Evolutionary conservation across 805 yeast species (phyloP).

Genomic region (Myxozyma kluyveri): DNA sequence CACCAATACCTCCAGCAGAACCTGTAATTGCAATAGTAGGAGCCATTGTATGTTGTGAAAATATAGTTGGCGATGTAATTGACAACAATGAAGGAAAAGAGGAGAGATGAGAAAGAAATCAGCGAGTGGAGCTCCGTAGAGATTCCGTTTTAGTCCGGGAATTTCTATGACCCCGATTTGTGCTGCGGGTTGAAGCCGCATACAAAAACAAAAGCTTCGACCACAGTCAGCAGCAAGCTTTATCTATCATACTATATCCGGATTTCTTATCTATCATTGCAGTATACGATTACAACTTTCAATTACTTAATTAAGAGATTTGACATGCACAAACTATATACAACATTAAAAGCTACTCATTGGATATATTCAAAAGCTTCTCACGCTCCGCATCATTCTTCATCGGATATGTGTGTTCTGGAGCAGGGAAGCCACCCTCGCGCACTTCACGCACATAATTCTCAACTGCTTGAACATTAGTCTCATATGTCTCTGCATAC

Average conservation of each 20-base stretch:
- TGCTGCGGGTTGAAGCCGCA: no score
- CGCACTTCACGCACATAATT: constrained; percentile 62
- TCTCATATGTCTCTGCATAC: constrained; percentile 53
- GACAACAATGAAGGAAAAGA: neutral
- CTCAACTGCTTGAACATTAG: constrained; percentile 52
- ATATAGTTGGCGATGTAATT: neutral
- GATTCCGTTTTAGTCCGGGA: no score
- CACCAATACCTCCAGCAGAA: constrained; percentile 33
- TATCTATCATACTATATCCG: no score
- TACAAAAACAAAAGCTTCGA: no score
- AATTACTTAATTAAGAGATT: neutral
- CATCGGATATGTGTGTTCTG: constrained; percentile 66
- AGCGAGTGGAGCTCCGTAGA: no score
- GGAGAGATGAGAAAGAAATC: neutral
- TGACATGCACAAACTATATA: no score
- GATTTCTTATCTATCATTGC: no score
- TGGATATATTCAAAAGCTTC: constrained; percentile 40
- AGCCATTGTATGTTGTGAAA: constrained; percentile 14
- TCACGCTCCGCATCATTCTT: constrained; percentile 54
- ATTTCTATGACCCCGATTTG: no score
- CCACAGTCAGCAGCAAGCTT: no score
- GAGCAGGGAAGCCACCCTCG: constrained; percentile 55
- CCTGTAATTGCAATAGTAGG: constrained; percentile 34
- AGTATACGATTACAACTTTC: neutral
- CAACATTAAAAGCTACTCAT: no score